phyloP scores from a whole-genome alignment of 805 yeast genomes.

The Novakomyces olei region DNA sequence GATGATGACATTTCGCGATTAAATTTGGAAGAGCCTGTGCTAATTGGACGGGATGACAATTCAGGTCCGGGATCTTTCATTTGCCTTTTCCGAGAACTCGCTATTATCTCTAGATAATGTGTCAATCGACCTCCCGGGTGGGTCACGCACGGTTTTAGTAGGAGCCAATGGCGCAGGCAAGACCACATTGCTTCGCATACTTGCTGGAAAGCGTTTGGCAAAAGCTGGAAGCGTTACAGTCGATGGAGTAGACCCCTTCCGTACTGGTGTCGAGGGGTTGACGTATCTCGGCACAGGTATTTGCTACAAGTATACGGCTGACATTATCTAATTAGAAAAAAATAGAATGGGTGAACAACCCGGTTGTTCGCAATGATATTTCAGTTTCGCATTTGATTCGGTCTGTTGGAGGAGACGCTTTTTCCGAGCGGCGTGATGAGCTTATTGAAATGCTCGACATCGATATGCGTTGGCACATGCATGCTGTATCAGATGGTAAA shows the following conservation, averaged over 20 bases:
- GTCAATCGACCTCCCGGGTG: constrained; percentile 38
- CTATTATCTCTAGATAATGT: constrained; percentile 28
- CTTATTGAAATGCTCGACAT: constrained; percentile 63
- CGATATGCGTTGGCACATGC: constrained; percentile 81
- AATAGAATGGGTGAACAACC: constrained; percentile 84
- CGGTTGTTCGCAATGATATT: constrained; percentile 73
- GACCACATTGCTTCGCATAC: constrained; percentile 58
- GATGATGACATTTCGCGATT: too few species aligned
- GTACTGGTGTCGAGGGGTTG: constrained; percentile 25
- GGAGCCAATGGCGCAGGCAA: constrained; percentile 55
- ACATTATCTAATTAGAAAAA: neutral
- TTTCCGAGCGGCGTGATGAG: constrained; percentile 51
- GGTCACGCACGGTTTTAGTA: constrained; percentile 52
- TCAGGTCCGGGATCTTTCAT: neutral
- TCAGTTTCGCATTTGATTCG: constrained; percentile 60
- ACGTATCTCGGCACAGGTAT: constrained; percentile 62
- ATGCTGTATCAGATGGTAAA: constrained; percentile 81
- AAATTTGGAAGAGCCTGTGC: too few species aligned
- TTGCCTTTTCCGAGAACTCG: neutral
- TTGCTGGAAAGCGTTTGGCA: constrained; percentile 82
- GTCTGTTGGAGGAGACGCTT: constrained; percentile 64
- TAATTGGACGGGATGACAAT: too few species aligned
- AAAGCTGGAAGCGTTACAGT: constrained; percentile 44
- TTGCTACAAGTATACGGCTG: neutral
- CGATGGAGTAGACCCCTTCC: constrained; percentile 78